phyloP scores from a whole-genome alignment of 148 eudicot species.

The Rhododendron mucronatum region DNA sequence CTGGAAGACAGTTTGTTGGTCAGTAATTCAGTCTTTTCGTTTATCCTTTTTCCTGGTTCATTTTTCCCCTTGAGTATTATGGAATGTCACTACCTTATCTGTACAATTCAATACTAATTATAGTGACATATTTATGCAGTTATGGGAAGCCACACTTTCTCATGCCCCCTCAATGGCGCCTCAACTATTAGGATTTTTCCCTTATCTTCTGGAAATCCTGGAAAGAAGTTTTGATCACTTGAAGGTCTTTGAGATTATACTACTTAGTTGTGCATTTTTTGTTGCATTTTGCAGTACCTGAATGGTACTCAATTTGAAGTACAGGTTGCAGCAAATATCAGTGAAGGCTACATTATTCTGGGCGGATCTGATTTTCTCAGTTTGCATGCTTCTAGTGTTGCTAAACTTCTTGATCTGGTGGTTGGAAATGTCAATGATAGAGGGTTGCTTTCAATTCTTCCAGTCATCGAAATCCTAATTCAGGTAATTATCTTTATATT shows the following conservation, averaged over 20 bases:
- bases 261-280: not conserved
- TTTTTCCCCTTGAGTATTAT: not conserved
- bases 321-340: conserved; percentile 89
- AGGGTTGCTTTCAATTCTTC: conserved; percentile 85
- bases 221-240: conserved; percentile 94
- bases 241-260: conserved; percentile 40
- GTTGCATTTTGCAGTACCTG: conserved; percentile 1
- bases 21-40: conserved; percentile 15
- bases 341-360: conserved; percentile 74
- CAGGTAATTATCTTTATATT: conserved; percentile 48
- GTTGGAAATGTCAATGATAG: conserved; percentile 82
- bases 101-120: conserved; percentile 2
- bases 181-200: conserved; percentile 67
- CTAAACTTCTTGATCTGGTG: conserved; percentile 76
- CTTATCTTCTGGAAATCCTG: conserved; percentile 66
- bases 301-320: conserved; percentile 12
- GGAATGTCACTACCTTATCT: not conserved
- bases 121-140: conserved; percentile 38
- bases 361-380: conserved; percentile 82
- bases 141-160: conserved; percentile 95
- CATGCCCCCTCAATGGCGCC: conserved; percentile 90
- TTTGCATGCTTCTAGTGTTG: conserved; percentile 73
- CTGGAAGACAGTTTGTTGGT: conserved; percentile 97
- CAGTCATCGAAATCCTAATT: conserved; percentile 74
- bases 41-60: not conserved